These are phyloP conservation scores for Cryomyces minteri DNA, from an alignment of 495 filamentous ascomycete genomes.

Conservation along the genomic window DNA sequence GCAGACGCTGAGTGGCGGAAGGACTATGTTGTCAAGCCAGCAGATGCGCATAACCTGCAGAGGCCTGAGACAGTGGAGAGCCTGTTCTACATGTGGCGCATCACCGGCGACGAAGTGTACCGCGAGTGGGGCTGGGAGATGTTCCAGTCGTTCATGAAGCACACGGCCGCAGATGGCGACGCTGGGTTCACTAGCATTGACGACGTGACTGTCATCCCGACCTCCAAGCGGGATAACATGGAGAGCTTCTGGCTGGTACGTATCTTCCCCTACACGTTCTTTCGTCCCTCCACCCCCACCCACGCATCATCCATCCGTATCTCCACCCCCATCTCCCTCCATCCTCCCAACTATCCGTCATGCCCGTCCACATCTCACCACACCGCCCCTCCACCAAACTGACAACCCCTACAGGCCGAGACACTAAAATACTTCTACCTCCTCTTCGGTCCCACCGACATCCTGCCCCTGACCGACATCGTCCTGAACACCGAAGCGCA, in stretches of 20 bases:
- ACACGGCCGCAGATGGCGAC: constrained; percentile 28
- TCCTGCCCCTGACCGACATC: constrained; percentile 66
- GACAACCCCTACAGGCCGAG: constrained; percentile 43
- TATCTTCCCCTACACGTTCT: not conserved
- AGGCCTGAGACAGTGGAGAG: constrained; percentile 90
- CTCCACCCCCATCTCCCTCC: too few relatives aligned
- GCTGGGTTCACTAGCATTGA: constrained; percentile 61
- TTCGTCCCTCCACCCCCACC: not conserved
- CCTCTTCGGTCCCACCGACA: constrained; percentile 44
- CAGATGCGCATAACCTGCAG: constrained; percentile 85
- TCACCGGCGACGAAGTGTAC: constrained; percentile 83
- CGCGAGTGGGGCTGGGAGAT: constrained; percentile 97
- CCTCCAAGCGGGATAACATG: constrained; percentile 21
- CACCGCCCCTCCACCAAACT: not conserved
- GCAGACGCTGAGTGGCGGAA: constrained; percentile 41
- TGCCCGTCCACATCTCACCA: not conserved
- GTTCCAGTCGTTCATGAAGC: constrained; percentile 77
- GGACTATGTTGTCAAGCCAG: constrained; percentile 57
- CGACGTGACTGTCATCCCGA: constrained; percentile 35
- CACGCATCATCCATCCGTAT: not conserved
- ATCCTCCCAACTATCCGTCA: not conserved
- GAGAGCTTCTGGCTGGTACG: constrained; percentile 46
- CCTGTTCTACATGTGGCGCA: constrained; percentile 95
- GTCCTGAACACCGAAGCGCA: constrained; percentile 97
- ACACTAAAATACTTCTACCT: constrained; percentile 55